Evolutionary conservation across 2,329 filamentous ascomycete genomes (phyloP).

Genomic region (Lizonia empirigonia): DNA sequence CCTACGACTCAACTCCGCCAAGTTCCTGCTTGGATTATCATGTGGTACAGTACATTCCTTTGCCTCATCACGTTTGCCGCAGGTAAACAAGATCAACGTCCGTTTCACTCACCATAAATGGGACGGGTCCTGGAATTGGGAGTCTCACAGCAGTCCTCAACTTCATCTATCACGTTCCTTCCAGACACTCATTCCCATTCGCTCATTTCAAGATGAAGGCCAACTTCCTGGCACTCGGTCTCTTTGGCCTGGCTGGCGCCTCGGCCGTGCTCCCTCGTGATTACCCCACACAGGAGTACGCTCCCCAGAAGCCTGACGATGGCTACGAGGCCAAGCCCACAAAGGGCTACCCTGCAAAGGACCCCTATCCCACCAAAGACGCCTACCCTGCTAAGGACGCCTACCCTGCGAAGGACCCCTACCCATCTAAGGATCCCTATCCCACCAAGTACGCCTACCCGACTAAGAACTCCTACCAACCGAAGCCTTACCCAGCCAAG

Average conservation of each 20-base stretch:
- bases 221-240: constrained; percentile 17
- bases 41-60: constrained; percentile 33
- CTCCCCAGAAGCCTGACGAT: background rate
- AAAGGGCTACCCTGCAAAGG: background rate
- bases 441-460: too few relatives aligned
- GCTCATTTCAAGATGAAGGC: constrained; percentile 33
- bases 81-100: constrained; percentile 36
- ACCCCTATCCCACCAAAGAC: background rate
- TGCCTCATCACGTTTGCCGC: constrained; percentile 9
- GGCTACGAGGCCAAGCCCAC: background rate
- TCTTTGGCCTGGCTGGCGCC: constrained; percentile 29
- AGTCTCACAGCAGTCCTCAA: constrained; percentile 25
- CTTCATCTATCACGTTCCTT: constrained; percentile 29
- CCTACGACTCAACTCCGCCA: constrained; percentile 16
- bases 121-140: constrained; percentile 25
- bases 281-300: constrained; percentile 1
- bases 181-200: constrained; percentile 23
- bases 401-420: background rate
- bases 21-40: constrained; percentile 22
- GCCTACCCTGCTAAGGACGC: background rate
- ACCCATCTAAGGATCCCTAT: background rate
- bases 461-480: too few relatives aligned
- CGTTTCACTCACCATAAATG: constrained; percentile 35
- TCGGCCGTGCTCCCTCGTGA: constrained; percentile 17
- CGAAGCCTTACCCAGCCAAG: background rate